Evolutionary conservation across 371 early-diverging fungal species (phyloP), one percentile per base, ranked within the genome.

Genomic region (Actinomortierella wolfii): DNA sequence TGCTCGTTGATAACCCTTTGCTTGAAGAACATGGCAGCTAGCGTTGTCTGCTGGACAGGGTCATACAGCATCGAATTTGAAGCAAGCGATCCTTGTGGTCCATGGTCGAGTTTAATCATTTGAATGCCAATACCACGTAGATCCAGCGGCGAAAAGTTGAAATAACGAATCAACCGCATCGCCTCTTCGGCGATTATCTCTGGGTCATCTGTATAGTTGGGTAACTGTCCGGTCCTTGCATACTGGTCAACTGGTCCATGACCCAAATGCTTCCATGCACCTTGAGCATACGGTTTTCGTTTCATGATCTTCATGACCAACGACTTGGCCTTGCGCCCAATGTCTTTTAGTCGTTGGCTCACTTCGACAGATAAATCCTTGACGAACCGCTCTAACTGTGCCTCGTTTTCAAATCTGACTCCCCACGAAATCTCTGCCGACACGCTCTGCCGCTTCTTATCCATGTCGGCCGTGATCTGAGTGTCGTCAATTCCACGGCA

Each of bases 351-450:
- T 4, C 87, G 77, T 18, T 73, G 59, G 24, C 80, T 78, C 0
- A 87, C 85, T 56, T 87, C 89, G 18, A 76, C 74, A 0, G 81
- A 69, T 13, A 90, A 61, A 9, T 78, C 78, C 8, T 61, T 50
- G 2, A 89, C 51, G 76, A 89, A 89, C 59, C 87, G 78, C 44
- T 86, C 78, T 5, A 86, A 85, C 56, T 95, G 87, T 0, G 75
- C 68, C 29, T 83, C 69, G 15, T 65, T 85, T 53, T 90, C 87
- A 74, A 96, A 92, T 17, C 96, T 83, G 0, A 96, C 83, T 2
- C 94, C 96, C 94, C 95, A 96, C 68, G 82, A 82, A 3, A 89
- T 83, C 61, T 88, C 89, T 0, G 91, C 92, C 41, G 93, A 92
- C 34, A 95, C 88, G 15, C 86, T 84, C 67, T 91, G 91, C 20